phyloP scores from a whole-genome alignment of 1,139 yeast species.

The Hemisphaericaspora xylanilytica region DNA sequence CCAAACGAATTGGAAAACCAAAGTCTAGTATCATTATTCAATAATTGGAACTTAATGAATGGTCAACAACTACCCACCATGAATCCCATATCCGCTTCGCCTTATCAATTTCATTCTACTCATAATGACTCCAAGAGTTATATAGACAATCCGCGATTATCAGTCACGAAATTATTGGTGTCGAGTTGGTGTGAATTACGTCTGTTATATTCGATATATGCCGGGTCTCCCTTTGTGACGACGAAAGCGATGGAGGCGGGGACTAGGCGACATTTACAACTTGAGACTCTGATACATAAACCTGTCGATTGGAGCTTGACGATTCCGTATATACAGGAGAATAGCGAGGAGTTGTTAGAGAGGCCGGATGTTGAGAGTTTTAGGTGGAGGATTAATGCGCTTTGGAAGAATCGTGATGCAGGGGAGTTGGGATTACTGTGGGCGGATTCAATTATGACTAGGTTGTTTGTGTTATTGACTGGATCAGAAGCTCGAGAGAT shows the following conservation, averaged over 20 bases:
- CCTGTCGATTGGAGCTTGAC: constrained; percentile 21
- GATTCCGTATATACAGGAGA: constrained; percentile 18
- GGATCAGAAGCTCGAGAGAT: constrained; percentile 61
- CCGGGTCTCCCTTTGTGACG: constrained; percentile 28
- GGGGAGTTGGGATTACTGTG: constrained; percentile 30
- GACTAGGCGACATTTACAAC: constrained; percentile 33
- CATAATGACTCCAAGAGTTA: constrained; percentile 27
- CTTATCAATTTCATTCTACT: constrained; percentile 27
- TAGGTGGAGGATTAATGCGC: neutral
- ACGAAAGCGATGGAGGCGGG: constrained; percentile 41
- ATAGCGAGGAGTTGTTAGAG: constrained; percentile 8
- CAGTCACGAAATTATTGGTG: constrained; percentile 48
- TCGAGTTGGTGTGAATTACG: constrained; percentile 54
- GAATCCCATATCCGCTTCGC: constrained; percentile 13
- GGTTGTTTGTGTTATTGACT: constrained; percentile 38
- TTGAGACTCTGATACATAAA: constrained; percentile 44
- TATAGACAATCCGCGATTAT: constrained; percentile 31
- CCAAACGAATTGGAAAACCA: neutral
- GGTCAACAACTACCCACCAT: constrained; percentile 10
- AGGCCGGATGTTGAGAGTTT: neutral
- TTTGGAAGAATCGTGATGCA: constrained; percentile 9
- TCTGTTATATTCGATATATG: constrained; percentile 42
- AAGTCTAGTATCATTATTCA: constrained; percentile 8
- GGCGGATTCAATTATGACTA: constrained; percentile 30
- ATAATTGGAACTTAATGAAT: constrained; percentile 13